Base-by-base conservation (phyloP, 768 basidiomycete genomes). In the Pleurotus platypus region DNA sequence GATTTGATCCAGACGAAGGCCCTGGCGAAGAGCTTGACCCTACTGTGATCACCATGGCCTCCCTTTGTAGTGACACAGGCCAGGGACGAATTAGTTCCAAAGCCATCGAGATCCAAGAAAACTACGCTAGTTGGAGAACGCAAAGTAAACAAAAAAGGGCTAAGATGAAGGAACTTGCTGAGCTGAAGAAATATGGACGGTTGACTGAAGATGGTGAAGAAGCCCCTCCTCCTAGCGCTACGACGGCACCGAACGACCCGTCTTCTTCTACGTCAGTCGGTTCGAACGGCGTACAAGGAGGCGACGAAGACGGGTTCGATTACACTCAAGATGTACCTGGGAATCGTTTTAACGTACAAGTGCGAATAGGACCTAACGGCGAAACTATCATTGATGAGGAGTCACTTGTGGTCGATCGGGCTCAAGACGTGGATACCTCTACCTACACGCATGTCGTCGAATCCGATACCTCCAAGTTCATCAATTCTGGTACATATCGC, bases 381-480 rank as follows among this genome's bases (percentile, higher is more conserved):
- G 87, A 93, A 70, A 87, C 90, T 5, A 82, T 94, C 49, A 81
- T 95, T 57, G 92, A 96, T 63, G 91, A 94, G 67, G 84, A 90
- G 22, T 91, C 90, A 11, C 72, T 94, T 16, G 84, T 87, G 47
- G 87, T 94, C 27, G 90, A 93, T 62, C 85, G 90, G 8, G 72
- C 74, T 49, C 77, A 79, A 16, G 89, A 87, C 63, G 79, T 79
- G 43, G 89, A 91, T 48, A 87, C 87, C 1, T 78, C 81, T 24
- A 77, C 82, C 58, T 90, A 91, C 64, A 87, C 85, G 2, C 90
- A 92, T 62, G 78, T 93, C 35, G 85, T 89, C 53, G 90, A 92
- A 68, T 90, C 86, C 0, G 93, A 94, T 62, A 79, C 84, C 49
- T 86, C 85, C 6, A 90, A 90, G 63, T 94, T 95, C 64, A 83